Evolutionary conservation across 1,139 yeast genomes (phyloP), one percentile per base, ranked within the genome.

Genomic region (Candida gigantensis): DNA sequence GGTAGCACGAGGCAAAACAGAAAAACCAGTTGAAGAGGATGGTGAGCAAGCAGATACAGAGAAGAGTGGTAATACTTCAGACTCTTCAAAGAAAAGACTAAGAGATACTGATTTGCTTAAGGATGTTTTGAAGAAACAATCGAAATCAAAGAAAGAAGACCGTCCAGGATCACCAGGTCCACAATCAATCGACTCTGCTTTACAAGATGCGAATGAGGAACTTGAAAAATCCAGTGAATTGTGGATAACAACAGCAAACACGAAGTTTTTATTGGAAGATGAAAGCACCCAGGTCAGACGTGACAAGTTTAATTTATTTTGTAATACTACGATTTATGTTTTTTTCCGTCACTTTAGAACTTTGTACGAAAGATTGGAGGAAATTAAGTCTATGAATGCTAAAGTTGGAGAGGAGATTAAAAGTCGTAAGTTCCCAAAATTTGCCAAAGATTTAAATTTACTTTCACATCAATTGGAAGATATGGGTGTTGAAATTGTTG

Each of bases 281-380:
- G 55, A 59, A 8, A 50, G 51, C 30, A 14, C 50, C 2, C 50
- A 53, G 14, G 65, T 53, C 35, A 63, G 52, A 41, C 65, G 72
- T 37, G 69, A 60, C 42, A 77, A 74, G 33, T 92, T 68, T 68
- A 90, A 89, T 58, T 61, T 90, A 55, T 92, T 92, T 68, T 85
- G 89, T 46, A 92, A 90, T 59, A 85, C 97, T n/a, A 81, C 92
- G 38, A 78, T 90, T 29, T 92, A 92, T 55, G 89, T 90, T 26
- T 89, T 92, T 54, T 79, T 89, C 77, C 85, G 99, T 50, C 84
- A 85, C 52, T 70, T 90, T 56, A 81, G 87, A 47, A 86, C 88
- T 3, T 64, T 92, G 20, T 92, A 87, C 57, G 84, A 80, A 52
- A 79, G 99, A 51, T 68, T 92, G 37, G 68, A 70, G 33, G 96